Base-by-base conservation (phyloP, 768 basidiomycete genomes). In the Leccinum uliginosum region DNA sequence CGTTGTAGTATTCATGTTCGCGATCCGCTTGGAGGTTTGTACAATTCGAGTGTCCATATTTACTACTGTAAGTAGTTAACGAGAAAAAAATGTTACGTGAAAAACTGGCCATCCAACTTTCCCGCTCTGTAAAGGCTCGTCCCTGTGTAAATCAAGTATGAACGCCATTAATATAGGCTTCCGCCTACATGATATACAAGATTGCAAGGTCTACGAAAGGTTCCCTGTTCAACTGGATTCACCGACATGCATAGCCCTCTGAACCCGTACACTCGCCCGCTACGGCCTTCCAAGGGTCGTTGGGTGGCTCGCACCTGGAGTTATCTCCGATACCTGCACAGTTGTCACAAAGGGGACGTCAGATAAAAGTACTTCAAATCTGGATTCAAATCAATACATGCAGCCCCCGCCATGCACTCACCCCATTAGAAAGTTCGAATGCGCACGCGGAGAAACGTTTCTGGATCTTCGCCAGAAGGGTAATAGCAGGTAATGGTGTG, bases 271-370 rank as follows among this genome's bases (percentile, higher is more conserved):
- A 59, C 7, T 5, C 35, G 3, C 15, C 21, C 17, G 34, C 10
- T 3, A 4, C 46, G 15, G 30, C 9, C 32, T 54, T 44, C 49
- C 58, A 59, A 44, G 58, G 59, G n/a, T 60, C 23, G 34, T 59
- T 60, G n/a, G 1, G 23, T 15, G 56, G 56, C 34, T 51, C 23
- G 10, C 59, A 58, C 21, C 38, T 29, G 17, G 26, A 6, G 23
- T 58, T 58, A 30, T 50, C 56, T 6, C 53, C 57, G 11, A 59
- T 53, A 9, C 45, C 5, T 3, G 50, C 45, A 24, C 14, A n/a
- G n/a, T 40, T 51, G 24, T 17, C 17, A 11, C 59, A 59, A 29
- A 58, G 51, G 12, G 57, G 38, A 30, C 7, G 38, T 58, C 10
- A 58, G 11, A 9, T 17, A 19, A 27, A 59, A 59, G 14, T 11